Percentiles rank a stretch among this genome's conserved stretches.
Conservation (phyloP, 192 early-diverging fungal genomes). For the Lobosporangium transversale region DNA sequence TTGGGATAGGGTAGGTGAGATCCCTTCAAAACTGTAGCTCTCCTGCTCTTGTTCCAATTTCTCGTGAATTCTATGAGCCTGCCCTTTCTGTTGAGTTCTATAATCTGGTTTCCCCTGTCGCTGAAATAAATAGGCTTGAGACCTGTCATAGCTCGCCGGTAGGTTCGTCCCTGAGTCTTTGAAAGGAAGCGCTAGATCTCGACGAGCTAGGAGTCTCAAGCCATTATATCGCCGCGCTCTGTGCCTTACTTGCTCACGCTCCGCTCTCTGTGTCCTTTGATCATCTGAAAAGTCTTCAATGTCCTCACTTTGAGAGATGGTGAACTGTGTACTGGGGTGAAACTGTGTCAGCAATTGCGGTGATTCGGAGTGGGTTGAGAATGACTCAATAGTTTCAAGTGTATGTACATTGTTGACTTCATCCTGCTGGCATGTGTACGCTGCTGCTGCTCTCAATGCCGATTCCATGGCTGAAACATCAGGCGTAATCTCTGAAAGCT, state of each 20-base stretch:
- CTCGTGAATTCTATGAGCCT: neutral
- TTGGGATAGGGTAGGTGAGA: constrained; percentile 14
- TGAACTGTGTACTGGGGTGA: neutral
- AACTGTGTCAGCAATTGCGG: neutral
- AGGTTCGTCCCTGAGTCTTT: neutral
- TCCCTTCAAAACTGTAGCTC: neutral
- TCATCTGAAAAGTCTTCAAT: constrained; percentile 44
- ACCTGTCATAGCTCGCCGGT: neutral
- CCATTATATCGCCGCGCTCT: constrained; percentile 13
- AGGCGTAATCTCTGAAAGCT: constrained; percentile 14
- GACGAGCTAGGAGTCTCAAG: neutral
- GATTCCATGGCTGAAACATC: constrained; percentile 15
- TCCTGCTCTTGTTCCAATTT: neutral
- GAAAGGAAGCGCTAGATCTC: neutral
- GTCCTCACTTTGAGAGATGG: constrained; percentile 16
- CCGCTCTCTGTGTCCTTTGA: neutral
- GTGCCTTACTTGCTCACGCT: neutral
- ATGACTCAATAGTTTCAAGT: constrained; percentile 32
- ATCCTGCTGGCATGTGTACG: constrained; percentile 5
- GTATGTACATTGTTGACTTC: neutral
- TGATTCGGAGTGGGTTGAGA: constrained; percentile 20
- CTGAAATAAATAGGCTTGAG: no score
- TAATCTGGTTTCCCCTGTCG: neutral
- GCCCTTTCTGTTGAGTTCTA: neutral
- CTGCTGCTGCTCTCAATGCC: constrained; percentile 4